A percentile compares a stretch with the other conserved stretches of the same genome.
Conservation (phyloP, 108 stramenopile species). For the Skeletonema costatum region DNA sequence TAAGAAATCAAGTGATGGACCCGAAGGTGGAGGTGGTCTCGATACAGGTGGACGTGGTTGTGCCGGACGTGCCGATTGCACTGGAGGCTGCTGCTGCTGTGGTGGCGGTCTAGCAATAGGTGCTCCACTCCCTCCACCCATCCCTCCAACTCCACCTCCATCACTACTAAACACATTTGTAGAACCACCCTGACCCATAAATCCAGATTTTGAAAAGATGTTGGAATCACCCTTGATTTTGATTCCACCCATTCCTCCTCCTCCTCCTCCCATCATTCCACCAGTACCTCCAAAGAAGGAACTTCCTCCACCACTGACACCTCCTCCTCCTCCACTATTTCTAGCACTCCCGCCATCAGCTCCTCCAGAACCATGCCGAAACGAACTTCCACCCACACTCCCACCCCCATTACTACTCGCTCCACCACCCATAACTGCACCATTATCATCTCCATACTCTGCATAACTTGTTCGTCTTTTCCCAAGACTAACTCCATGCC, state of each 20-base stretch:
- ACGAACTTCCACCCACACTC: background rate
- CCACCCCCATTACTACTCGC: background rate
- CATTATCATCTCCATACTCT: background rate
- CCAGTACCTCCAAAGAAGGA: background rate
- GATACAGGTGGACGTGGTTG: background rate
- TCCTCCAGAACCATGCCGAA: background rate
- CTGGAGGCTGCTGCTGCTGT: background rate
- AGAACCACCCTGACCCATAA: background rate
- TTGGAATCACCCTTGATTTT: background rate
- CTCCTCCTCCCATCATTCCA: background rate
- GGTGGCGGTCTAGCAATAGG: background rate
- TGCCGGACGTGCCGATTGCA: background rate
- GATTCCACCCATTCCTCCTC: background rate
- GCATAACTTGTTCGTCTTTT: constrained; percentile 1
- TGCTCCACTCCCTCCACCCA: background rate
- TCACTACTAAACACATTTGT: background rate
- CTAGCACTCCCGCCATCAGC: background rate
- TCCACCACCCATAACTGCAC: background rate
- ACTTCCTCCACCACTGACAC: background rate
- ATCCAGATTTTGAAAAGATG: background rate
- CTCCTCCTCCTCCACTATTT: background rate
- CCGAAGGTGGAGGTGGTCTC: background rate
- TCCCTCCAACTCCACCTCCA: background rate
- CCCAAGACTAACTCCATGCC: background rate
- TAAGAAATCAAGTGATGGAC: background rate